These are phyloP conservation scores for Odonthalia washingtoniensis DNA, from an alignment of 31 red algal species.

Conservation along the genomic window DNA sequence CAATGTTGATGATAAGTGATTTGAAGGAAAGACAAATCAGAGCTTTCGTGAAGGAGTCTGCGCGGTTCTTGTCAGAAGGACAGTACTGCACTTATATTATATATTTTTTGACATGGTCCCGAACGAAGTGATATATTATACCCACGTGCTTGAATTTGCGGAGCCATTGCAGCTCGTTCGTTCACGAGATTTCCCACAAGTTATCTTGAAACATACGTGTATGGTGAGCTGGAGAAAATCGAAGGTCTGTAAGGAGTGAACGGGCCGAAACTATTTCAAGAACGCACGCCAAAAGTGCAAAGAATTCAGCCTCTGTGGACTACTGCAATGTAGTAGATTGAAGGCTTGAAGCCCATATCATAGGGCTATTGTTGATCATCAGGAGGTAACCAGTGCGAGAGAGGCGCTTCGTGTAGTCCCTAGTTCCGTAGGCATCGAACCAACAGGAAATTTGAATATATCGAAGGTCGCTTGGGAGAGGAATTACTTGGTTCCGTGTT, in stretches of 20 bases:
- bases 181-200: slow-evolving; percentile 17
- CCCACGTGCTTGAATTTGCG: slow-evolving; percentile 42
- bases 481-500: not conserved
- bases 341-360: slow-evolving; percentile 21
- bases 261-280: slow-evolving; percentile 3
- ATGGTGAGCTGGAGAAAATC: not conserved
- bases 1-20: not conserved
- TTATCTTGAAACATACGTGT: slow-evolving; percentile 36
- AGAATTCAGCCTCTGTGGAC: slow-evolving; percentile 36
- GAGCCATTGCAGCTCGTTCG: slow-evolving; percentile 24
- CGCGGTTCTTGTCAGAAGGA: not conserved
- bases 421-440: slow-evolving; percentile 35
- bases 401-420: not conserved
- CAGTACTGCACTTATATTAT: not conserved
- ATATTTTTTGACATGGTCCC: not conserved
- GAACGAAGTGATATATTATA: slow-evolving; percentile 17
- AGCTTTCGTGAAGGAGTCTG: slow-evolving; percentile 37
- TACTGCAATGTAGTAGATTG: slow-evolving; percentile 3
- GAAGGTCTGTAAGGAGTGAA: not conserved
- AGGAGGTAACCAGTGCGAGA: slow-evolving; percentile 18
- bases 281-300: slow-evolving; percentile 18
- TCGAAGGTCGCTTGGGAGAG: not conserved
- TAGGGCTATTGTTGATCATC: not conserved
- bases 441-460: not conserved
- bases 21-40: not conserved